These are phyloP conservation scores for Podaxis carcinomalis DNA, from an alignment of 768 basidiomycete species.

Conservation along the genomic window DNA sequence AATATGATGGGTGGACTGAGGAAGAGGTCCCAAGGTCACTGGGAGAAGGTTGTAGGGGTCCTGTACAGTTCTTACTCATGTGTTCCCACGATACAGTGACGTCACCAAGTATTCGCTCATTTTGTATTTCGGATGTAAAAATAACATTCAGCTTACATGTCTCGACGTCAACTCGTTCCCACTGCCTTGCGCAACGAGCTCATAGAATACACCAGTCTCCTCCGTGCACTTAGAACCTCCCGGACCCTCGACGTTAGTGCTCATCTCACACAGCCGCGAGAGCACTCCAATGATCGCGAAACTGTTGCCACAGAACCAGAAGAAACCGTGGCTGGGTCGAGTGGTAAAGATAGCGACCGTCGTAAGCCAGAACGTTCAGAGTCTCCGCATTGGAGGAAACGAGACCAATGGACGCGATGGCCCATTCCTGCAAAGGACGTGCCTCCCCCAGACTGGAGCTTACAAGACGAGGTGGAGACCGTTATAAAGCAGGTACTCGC, in stretches of 20 bases:
- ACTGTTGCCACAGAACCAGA: neutral
- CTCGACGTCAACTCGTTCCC: conserved; percentile 1
- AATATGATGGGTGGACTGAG: conserved; percentile 27
- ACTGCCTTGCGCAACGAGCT: conserved; percentile 10
- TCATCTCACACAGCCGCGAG: neutral
- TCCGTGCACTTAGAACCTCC: conserved; percentile 11
- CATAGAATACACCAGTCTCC: conserved; percentile 14
- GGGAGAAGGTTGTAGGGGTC: conserved; percentile 18
- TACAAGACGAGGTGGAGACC: conserved; percentile 63
- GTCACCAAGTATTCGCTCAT: neutral
- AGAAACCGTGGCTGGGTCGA: neutral
- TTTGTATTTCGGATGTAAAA: neutral
- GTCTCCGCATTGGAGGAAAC: conserved; percentile 17
- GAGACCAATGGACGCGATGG: conserved; percentile 73
- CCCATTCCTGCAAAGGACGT: conserved; percentile 63
- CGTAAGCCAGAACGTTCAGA: conserved; percentile 12
- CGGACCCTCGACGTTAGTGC: conserved; percentile 8
- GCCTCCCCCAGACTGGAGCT: conserved; percentile 60
- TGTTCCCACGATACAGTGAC: conserved; percentile 22
- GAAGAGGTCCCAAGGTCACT: conserved; percentile 5
- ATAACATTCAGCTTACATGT: conserved; percentile 2
- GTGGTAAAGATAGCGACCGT: neutral
- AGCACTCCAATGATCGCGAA: neutral
- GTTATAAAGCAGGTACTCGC: conserved; percentile 36
- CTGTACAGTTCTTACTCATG: conserved; percentile 44